These are phyloP conservation scores for Chalaropsis ovoidea DNA, from an alignment of 2,329 filamentous ascomycete species.

Conservation along the genomic window DNA sequence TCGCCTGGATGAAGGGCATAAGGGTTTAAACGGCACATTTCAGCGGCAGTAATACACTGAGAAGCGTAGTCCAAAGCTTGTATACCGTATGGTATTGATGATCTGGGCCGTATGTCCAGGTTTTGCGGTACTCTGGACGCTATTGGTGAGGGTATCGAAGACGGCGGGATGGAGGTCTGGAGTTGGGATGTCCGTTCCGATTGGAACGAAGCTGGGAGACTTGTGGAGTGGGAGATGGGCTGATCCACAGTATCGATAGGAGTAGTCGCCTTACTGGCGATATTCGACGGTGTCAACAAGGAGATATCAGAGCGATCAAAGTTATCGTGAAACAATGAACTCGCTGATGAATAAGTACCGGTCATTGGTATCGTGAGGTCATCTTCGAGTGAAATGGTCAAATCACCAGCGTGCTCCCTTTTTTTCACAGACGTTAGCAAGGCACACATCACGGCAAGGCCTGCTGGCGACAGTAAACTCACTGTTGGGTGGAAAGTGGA, in stretches of 20 bases:
- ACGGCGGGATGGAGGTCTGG: background rate
- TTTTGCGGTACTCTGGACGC: conserved; percentile 13
- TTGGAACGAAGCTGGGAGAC: background rate
- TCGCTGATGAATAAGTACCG: conserved; percentile 12
- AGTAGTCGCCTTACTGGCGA: conserved; percentile 55
- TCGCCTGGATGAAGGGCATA: conserved; percentile 80
- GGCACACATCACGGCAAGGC: background rate
- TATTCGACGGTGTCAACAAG: conserved; percentile 41
- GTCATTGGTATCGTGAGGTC: conserved; percentile 3
- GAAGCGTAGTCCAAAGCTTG: conserved; percentile 70
- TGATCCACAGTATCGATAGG: conserved; percentile 39
- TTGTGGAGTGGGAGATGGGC: conserved; percentile 21
- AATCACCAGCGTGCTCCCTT: background rate
- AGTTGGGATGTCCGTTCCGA: background rate
- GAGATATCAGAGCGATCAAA: conserved; percentile 49
- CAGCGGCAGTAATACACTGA: conserved; percentile 81
- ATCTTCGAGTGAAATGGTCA: conserved; percentile 8
- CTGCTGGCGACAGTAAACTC: background rate
- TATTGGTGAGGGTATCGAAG: background rate
- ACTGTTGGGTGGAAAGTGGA: background rate
- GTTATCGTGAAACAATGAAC: conserved; percentile 40
- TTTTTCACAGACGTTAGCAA: background rate
- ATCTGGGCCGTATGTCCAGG: conserved; percentile 45
- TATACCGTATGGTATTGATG: conserved; percentile 71
- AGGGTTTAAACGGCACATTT: conserved; percentile 79